Conservation (phyloP, 2,329 filamentous ascomycete genomes). For the Catunica adiposa region DNA sequence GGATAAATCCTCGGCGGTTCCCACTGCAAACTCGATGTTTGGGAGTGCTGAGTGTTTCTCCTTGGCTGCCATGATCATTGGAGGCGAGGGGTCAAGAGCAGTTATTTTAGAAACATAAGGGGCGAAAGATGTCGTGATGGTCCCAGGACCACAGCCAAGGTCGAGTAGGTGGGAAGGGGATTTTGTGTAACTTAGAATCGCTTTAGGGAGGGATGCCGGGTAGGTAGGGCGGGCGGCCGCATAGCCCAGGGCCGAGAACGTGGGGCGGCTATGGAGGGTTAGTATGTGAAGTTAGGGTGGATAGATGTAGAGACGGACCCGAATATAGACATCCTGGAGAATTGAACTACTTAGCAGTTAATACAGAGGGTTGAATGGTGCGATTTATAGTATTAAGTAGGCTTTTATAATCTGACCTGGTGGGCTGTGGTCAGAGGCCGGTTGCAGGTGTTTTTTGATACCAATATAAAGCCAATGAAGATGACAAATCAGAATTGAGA, state of each 20-base stretch:
- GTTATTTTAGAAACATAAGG: constrained; percentile 34
- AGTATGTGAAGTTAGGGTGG: background rate
- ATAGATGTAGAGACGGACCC: constrained; percentile 15
- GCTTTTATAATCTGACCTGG: no score
- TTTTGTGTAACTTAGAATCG: constrained; percentile 32
- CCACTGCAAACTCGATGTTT: constrained; percentile 29
- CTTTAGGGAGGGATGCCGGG: constrained; percentile 36
- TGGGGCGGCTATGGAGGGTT: constrained; percentile 29
- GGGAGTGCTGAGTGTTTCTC: constrained; percentile 16
- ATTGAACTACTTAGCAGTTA: no score
- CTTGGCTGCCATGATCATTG: constrained; percentile 38
- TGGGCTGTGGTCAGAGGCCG: no score
- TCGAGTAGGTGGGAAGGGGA: constrained; percentile 28
- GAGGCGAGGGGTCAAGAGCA: constrained; percentile 39
- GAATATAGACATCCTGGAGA: constrained; percentile 20
- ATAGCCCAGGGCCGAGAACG: constrained; percentile 40
- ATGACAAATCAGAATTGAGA: no score
- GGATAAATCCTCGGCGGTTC: constrained; percentile 35
- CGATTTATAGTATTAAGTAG: no score
- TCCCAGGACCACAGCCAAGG: constrained; percentile 47
- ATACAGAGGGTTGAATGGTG: no score
- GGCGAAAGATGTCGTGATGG: constrained; percentile 37
- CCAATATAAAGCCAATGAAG: no score
- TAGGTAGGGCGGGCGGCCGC: constrained; percentile 44
- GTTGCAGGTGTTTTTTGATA: no score